phyloP scores from a whole-genome alignment of 352 stramenopile species.

The Blastocystis sp. region DNA sequence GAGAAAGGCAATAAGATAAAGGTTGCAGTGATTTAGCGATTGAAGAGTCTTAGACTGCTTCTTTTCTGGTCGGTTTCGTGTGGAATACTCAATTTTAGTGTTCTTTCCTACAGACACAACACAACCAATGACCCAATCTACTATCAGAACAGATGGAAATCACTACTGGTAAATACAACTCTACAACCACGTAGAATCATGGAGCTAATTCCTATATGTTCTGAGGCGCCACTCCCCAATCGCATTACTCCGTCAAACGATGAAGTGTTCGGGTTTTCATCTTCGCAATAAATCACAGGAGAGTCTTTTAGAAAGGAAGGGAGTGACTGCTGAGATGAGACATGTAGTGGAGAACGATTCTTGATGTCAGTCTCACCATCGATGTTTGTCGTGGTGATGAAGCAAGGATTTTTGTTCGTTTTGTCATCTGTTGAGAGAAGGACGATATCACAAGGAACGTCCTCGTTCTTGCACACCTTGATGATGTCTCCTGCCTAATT shows the following conservation, averaged over 20 bases:
- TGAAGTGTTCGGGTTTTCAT: conserved; percentile 34
- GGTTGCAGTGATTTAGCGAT: background rate
- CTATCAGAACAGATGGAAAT: background rate
- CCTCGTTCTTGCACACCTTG: conserved; percentile 45
- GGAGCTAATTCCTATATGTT: background rate
- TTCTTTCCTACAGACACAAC: conserved; percentile 3
- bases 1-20: conserved; percentile 19
- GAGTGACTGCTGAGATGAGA: background rate
- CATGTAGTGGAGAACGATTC: background rate
- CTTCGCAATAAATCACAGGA: background rate
- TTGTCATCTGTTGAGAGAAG: background rate
- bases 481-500: conserved; percentile 43
- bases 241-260: conserved; percentile 28
- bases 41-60: conserved; percentile 30
- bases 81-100: conserved; percentile 60
- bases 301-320: background rate
- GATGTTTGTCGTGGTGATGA: conserved; percentile 50
- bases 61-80: background rate
- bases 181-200: conserved; percentile 31
- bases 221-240: background rate
- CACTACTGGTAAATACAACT: conserved; percentile 33
- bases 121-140: conserved; percentile 49
- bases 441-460: conserved; percentile 49
- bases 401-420: background rate
- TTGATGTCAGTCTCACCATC: conserved; percentile 58